phyloP scores from a whole-genome alignment of 2,329 filamentous ascomycete genomes.

The Blumeria hordei region DNA sequence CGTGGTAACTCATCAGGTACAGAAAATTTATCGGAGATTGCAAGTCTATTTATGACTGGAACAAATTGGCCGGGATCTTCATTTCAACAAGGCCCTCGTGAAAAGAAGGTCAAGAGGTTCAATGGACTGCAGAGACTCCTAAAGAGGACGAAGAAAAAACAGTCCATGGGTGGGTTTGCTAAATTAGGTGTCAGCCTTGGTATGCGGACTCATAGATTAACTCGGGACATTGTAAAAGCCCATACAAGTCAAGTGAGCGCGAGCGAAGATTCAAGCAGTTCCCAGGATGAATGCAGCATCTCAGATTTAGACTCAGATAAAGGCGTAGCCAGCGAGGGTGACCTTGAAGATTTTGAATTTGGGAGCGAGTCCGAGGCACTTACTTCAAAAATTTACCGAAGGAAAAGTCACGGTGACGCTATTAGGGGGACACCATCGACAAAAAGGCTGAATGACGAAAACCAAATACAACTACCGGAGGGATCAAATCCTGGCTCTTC shows the following conservation, averaged over 20 bases:
- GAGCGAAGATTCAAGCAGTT: conserved; percentile 19
- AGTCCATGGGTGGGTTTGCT: conserved; percentile 13
- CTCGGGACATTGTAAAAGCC: conserved; percentile 13
- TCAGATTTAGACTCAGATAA: conserved; percentile 15
- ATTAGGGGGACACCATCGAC: conserved; percentile 13
- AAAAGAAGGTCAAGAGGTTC: conserved; percentile 21
- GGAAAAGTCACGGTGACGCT: conserved; percentile 21
- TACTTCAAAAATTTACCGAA: conserved; percentile 9
- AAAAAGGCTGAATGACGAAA: conserved; percentile 14
- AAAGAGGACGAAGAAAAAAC: conserved; percentile 24
- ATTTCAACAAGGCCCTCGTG: conserved; percentile 24
- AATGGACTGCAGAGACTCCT: conserved; percentile 37
- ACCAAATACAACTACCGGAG: conserved; percentile 10
- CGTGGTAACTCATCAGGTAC: conserved; percentile 14
- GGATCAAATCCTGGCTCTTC: conserved; percentile 1
- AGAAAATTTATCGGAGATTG: conserved; percentile 21
- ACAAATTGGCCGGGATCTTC: conserved; percentile 27
- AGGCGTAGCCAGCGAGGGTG: conserved; percentile 20
- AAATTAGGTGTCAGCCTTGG: conserved; percentile 42
- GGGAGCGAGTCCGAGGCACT: conserved; percentile 7
- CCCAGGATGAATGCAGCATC: conserved; percentile 18
- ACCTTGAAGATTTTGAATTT: conserved; percentile 17
- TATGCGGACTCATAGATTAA: conserved; percentile 52
- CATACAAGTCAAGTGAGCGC: conserved; percentile 21
- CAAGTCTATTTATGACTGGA: conserved; percentile 18